Base-by-base conservation (phyloP, 306 rosid species). In the Nissolia schottii region DNA sequence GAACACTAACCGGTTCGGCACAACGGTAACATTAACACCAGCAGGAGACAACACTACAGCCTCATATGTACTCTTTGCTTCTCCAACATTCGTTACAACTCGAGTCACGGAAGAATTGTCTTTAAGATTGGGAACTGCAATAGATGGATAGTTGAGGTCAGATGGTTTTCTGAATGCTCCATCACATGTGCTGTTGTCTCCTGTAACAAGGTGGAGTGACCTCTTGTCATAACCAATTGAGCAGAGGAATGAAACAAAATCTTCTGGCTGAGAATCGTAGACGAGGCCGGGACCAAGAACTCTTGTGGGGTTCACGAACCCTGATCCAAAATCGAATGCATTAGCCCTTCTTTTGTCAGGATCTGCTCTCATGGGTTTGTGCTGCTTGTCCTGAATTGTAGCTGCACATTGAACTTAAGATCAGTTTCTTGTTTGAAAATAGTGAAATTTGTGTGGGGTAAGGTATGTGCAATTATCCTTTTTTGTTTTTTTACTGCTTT, bases 281-380 rank as follows among this genome's bases (percentile, higher is more conserved):
- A 90, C 71, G 14, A 90, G 87, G 27, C 96, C 93, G 0, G 96
- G 96, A 62, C 87, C 85, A n/a, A 87, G 88, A 34, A 74, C 93
- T 71, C 84, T 85, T 29, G 73, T 59, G 2, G 96, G 96, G 79
- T 86, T 90, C 75, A 87, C 79, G 80, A 90, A 90, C 46, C 96
- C 96, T 43, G 96, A 84, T 38, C 96, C 96, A 70, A 78, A 87
- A 73, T 90, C 96, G 67, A 90, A 90, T 27, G 93, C 81, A 40
- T 86, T 86, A 22, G 87, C 93, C 70, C 59, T 82, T 84, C 82
- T 84, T 75, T 84, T 67, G 31, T 80, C 88, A 25, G 91, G 93
- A 74, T 90, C 91, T 7, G 74, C 89, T 67, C 16, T 54, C 61
- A 90, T 84, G 7, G 84, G 93, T 64, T 71, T 48, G 75, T 76